Percentiles rank a stretch among this genome's conserved stretches.
phyloP scores from a whole-genome alignment of 2,329 filamentous ascomycete species.

The Thermothelomyces thermophilus region DNA sequence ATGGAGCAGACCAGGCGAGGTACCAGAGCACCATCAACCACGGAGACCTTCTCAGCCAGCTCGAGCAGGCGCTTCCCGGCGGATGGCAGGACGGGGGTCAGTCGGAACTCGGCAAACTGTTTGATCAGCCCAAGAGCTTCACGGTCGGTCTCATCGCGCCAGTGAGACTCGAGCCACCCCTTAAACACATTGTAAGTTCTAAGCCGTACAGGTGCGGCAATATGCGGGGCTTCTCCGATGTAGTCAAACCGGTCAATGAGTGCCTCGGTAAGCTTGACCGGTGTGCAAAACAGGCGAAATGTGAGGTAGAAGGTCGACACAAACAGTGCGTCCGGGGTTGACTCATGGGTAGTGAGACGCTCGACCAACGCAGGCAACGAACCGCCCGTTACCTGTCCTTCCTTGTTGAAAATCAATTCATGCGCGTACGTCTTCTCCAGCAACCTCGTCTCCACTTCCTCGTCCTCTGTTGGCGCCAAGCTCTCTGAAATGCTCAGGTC shows the following conservation, averaged over 20 bases:
- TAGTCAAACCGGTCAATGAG: constrained; percentile 93
- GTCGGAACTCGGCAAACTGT: constrained; percentile 68
- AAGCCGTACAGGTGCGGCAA: constrained; percentile 74
- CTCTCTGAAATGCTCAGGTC: constrained; percentile 63
- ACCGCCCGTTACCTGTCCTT: constrained; percentile 89
- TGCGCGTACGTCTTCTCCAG: constrained; percentile 88
- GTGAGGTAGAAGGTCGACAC: constrained; percentile 95
- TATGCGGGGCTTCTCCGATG: constrained; percentile 67
- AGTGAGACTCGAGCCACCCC: constrained; percentile 93
- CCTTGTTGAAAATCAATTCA: constrained; percentile 88
- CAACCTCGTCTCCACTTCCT: constrained; percentile 76
- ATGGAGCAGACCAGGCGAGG: constrained; percentile 79
- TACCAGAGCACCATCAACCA: constrained; percentile 66
- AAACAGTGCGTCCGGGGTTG: constrained; percentile 85
- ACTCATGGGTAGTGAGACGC: constrained; percentile 84
- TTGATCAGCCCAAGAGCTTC: constrained; percentile 69
- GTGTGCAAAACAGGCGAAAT: constrained; percentile 86
- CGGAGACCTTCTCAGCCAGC: constrained; percentile 68
- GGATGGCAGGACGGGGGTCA: constrained; percentile 62
- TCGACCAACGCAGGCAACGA: constrained; percentile 89
- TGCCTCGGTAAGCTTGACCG: constrained; percentile 67
- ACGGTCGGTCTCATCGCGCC: constrained; percentile 75
- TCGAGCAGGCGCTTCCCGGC: constrained; percentile 77
- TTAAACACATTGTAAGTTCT: constrained; percentile 97
- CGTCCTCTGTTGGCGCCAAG: constrained; percentile 64